A percentile compares a stretch with the other conserved stretches of the same genome.
Evolutionary conservation across 1,284 basidiomycete species (phyloP).

Genomic region (Gastroboletus turbinatus): DNA sequence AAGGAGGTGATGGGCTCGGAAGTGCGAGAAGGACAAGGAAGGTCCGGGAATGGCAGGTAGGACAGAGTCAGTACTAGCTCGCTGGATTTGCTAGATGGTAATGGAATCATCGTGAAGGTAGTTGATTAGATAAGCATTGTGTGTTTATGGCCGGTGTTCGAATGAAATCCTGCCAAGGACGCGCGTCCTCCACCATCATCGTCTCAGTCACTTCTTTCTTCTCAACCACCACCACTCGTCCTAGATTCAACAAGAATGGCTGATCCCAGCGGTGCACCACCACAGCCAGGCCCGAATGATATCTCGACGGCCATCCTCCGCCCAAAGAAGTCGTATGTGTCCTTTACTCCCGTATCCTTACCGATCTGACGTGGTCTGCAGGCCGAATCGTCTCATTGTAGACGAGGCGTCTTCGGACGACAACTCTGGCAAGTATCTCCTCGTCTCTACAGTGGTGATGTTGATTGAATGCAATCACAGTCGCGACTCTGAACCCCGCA

Average conservation of each 20-base stretch:
- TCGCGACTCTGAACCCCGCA: constrained; percentile 91
- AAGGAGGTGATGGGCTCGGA: constrained; percentile 22
- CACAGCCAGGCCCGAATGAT: constrained; percentile 78
- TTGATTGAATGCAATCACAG: constrained; percentile 38
- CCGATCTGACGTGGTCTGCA: constrained; percentile 35
- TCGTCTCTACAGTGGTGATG: neutral
- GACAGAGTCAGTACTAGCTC: neutral
- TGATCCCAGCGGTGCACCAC: constrained; percentile 76
- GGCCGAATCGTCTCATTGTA: constrained; percentile 92
- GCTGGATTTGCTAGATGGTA: constrained; percentile 1
- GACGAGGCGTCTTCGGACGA: constrained; percentile 91
- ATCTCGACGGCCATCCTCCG: constrained; percentile 92
- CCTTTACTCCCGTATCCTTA: constrained; percentile 2
- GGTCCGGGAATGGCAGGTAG: constrained; percentile 1
- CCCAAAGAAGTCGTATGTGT: constrained; percentile 91
- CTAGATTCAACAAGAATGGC: constrained; percentile 44
- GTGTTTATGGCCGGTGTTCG: constrained; percentile 21
- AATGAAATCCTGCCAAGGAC: constrained; percentile 29
- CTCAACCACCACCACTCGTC: constrained; percentile 16
- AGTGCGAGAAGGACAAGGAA: constrained; percentile 14
- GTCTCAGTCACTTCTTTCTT: constrained; percentile 14
- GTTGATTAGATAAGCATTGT: constrained; percentile 14
- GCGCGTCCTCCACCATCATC: constrained; percentile 41
- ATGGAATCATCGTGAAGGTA: constrained; percentile 16
- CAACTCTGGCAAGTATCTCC: constrained; percentile 70